Base-by-base conservation (phyloP, 2,329 filamentous ascomycete genomes). In the Chaetomiaceae sp. region DNA sequence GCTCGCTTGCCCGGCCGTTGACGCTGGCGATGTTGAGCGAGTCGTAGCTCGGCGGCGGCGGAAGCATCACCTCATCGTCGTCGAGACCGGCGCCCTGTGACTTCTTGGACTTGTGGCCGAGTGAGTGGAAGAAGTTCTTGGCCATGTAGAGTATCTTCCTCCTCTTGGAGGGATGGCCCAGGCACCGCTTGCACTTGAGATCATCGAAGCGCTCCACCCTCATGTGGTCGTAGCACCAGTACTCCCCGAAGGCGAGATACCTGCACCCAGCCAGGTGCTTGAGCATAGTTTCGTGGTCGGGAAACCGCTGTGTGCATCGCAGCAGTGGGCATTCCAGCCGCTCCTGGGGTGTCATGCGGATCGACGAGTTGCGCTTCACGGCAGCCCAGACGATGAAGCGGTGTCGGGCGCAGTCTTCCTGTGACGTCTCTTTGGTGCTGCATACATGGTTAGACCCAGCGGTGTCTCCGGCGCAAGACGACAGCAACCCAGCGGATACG, bases 321-420 rank as follows among this genome's bases (percentile, higher is more conserved):
- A 77, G 57, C 50, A 79, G 62, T 14, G 76, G 76, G 49, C 75
- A 79, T 53, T 71, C 69, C 32, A 74, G 62, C 47, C 67, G 70
- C 52, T 78, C 71, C 54, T 66, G 67, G 19, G 65, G 57, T 8
- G 68, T 69, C 67, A 77, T 74, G 43, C 66, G 68, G 34, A 60
- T 51, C 43, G 68, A 75, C 24, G 64, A 66, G 61, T 78, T 79
- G 55, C 75, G 73, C 59, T 74, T 72, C 52, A 77, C 67, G 37
- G 75, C 76, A 27, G 69, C 71, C 75, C 76, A 79, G 42, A 75
- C 72, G 54, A 79, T 71, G 61, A 79, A 79, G 47, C 71, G 66
- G 55, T 78, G 68, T 36, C 73, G 66, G 17, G 71, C 71, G 56
- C 75, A 78, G 55, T 76, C 72, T 49, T 75, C 68, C 24, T 63